Conservation (phyloP, 2,329 filamentous ascomycete species). For the Zasmidium citrigriseum region DNA sequence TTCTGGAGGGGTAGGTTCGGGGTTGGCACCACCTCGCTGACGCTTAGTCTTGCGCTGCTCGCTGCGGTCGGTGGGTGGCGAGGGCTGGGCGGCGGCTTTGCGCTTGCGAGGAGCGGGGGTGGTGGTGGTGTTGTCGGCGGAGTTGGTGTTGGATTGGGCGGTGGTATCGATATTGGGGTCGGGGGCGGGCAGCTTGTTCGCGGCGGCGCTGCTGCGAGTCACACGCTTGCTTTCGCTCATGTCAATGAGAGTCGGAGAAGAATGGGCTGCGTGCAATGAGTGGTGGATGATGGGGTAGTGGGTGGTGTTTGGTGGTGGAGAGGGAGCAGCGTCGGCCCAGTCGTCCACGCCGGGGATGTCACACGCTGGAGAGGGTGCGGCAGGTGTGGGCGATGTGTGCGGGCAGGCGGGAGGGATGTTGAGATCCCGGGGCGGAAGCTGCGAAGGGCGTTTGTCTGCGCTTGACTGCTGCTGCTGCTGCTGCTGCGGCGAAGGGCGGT, state of each 20-base stretch:
- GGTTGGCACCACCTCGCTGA: slow-evolving; percentile 50
- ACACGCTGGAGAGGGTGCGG: slow-evolving; percentile 1
- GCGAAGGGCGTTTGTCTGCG: slow-evolving; percentile 1
- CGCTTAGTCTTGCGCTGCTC: slow-evolving; percentile 57
- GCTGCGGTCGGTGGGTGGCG: slow-evolving; percentile 50
- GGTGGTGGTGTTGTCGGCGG: slow-evolving; percentile 48
- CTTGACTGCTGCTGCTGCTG: too few species aligned
- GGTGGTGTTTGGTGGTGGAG: slow-evolving; percentile 2
- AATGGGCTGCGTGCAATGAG: background rate
- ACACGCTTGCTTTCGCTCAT: slow-evolving; percentile 29
- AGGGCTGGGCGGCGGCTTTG: slow-evolving; percentile 61
- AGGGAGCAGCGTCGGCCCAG: background rate
- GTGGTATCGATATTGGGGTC: slow-evolving; percentile 42
- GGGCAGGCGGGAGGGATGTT: background rate
- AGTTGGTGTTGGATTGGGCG: slow-evolving; percentile 17
- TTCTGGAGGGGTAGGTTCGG: slow-evolving; percentile 41
- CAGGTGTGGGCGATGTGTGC: background rate
- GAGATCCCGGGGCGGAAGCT: background rate
- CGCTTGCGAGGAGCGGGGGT: slow-evolving; percentile 64
- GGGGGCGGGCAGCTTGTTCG: slow-evolving; percentile 83
- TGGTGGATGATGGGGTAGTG: slow-evolving; percentile 3
- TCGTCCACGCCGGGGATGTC: background rate
- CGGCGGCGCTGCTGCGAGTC: slow-evolving; percentile 21
- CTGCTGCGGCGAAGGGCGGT: slow-evolving; percentile 5
- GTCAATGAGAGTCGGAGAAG: slow-evolving; percentile 20